These are phyloP conservation scores for Plectosphaerella sp. DNA, from an alignment of 2,329 filamentous ascomycete genomes.

Conservation along the genomic window DNA sequence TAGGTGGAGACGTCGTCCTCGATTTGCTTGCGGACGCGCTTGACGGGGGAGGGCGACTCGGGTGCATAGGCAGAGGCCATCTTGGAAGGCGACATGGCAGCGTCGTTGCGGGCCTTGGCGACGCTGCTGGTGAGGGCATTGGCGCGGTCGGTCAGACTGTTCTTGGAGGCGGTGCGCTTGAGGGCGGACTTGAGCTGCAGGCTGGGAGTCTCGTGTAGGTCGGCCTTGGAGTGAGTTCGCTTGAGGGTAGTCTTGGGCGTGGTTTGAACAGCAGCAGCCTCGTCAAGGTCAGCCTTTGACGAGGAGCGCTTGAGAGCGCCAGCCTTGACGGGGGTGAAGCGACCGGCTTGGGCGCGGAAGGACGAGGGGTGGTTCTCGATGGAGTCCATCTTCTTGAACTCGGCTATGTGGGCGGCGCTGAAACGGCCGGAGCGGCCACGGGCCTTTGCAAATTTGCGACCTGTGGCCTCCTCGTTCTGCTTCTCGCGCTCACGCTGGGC, in stretches of 20 bases:
- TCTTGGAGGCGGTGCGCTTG: conserved; percentile 38
- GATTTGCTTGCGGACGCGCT: conserved; percentile 65
- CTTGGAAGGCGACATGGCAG: conserved; percentile 39
- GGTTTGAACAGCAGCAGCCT: not conserved
- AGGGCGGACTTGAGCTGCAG: conserved; percentile 26
- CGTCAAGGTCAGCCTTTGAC: conserved; percentile 40
- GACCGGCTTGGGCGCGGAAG: conserved; percentile 57
- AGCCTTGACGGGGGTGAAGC: conserved; percentile 41
- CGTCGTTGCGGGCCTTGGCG: conserved; percentile 34
- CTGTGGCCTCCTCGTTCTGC: conserved; percentile 34
- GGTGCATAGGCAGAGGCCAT: conserved; percentile 35
- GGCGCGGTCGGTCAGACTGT: conserved; percentile 18
- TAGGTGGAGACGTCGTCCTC: conserved; percentile 66
- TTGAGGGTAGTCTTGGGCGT: conserved; percentile 27
- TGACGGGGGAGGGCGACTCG: conserved; percentile 44
- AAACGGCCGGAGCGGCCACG: conserved; percentile 76
- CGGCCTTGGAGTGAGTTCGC: conserved; percentile 24
- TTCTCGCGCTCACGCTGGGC: conserved; percentile 54
- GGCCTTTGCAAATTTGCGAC: conserved; percentile 72
- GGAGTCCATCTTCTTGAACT: conserved; percentile 98
- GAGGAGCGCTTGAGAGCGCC: conserved; percentile 33
- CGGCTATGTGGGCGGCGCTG: conserved; percentile 78
- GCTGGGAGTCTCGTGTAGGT: conserved; percentile 23
- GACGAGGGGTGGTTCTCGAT: conserved; percentile 82
- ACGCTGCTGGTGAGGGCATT: conserved; percentile 27